Conservation (phyloP, 106 monocot species). For the Triglochin maritima region DNA sequence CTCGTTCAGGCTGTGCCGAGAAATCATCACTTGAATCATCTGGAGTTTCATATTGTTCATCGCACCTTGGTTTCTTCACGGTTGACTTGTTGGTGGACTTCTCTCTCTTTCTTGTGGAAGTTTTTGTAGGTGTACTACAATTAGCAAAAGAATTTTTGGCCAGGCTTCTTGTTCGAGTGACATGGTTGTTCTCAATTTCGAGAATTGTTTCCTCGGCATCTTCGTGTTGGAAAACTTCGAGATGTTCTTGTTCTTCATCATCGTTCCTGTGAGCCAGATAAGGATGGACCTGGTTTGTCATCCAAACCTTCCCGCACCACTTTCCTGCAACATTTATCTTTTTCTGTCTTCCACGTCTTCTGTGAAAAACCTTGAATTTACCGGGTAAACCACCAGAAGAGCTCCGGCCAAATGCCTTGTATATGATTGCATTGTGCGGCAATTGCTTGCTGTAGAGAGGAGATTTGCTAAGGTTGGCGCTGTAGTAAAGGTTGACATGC, state of each 20-base stretch:
- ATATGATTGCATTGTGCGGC: conserved; percentile 71
- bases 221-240: conserved; percentile 1
- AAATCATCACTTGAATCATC: conserved; percentile 17
- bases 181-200: conserved; percentile 10
- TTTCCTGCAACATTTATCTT: conserved; percentile 51
- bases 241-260: conserved; percentile 10
- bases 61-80: conserved; percentile 17
- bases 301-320: conserved; percentile 91
- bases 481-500: conserved; percentile 74
- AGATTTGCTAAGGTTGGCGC: conserved; percentile 72
- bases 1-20: conserved; percentile 8
- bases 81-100: conserved; percentile 17
- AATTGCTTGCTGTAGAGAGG: conserved; percentile 78
- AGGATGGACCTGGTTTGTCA: conserved; percentile 80
- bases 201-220: conserved; percentile 4
- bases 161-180: background rate
- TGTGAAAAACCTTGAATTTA: conserved; percentile 21
- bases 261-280: conserved; percentile 26
- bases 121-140: conserved; percentile 1
- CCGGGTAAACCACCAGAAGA: conserved; percentile 25
- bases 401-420: conserved; percentile 44
- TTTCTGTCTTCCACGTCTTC: conserved; percentile 40
- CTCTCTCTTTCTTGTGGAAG: conserved; percentile 33
- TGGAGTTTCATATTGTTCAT: background rate
- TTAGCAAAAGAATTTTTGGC: conserved; percentile 3